phyloP scores from a whole-genome alignment of 163 green algal species.

The Scenedesmus sp. region DNA sequence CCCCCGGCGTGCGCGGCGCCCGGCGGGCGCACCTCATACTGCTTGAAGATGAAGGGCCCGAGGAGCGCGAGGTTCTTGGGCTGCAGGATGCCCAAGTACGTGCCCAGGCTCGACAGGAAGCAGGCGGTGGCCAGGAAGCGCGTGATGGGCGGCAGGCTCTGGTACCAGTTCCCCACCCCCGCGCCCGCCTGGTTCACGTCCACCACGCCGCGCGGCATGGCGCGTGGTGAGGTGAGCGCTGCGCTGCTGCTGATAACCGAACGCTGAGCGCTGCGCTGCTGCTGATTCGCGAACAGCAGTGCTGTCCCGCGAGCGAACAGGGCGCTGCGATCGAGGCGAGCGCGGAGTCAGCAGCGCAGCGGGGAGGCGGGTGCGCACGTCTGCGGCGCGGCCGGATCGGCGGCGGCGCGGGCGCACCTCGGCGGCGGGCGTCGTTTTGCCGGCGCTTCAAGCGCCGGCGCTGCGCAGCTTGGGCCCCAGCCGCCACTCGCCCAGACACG shows the following conservation, averaged over 20 bases:
- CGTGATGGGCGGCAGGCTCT: conserved; percentile 67
- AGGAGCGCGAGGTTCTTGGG: conserved; percentile 50
- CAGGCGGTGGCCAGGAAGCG: conserved; percentile 59
- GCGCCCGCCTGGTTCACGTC: conserved; percentile 37
- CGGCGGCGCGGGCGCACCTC: too few relatives aligned
- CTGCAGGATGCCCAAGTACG: conserved; percentile 55
- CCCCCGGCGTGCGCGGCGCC: background rate
- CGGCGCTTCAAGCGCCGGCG: too few relatives aligned
- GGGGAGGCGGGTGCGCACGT: too few relatives aligned
- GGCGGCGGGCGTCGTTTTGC: too few relatives aligned
- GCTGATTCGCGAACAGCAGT: background rate
- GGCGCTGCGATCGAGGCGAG: too few relatives aligned
- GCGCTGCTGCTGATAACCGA: too few relatives aligned
- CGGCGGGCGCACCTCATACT: conserved; percentile 69
- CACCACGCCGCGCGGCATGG: conserved; percentile 27
- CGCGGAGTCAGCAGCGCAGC: too few relatives aligned
- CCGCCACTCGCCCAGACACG: too few relatives aligned
- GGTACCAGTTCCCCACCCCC: conserved; percentile 62
- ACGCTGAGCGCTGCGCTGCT: background rate
- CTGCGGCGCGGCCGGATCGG: too few relatives aligned
- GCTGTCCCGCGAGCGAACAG: too few relatives aligned
- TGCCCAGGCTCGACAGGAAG: conserved; percentile 46
- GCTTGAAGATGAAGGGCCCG: conserved; percentile 51
- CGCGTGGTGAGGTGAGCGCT: too few relatives aligned
- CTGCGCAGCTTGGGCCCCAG: too few relatives aligned